Conservation (phyloP, 305 asterid genomes). For the Solanum aculeatissimum region DNA sequence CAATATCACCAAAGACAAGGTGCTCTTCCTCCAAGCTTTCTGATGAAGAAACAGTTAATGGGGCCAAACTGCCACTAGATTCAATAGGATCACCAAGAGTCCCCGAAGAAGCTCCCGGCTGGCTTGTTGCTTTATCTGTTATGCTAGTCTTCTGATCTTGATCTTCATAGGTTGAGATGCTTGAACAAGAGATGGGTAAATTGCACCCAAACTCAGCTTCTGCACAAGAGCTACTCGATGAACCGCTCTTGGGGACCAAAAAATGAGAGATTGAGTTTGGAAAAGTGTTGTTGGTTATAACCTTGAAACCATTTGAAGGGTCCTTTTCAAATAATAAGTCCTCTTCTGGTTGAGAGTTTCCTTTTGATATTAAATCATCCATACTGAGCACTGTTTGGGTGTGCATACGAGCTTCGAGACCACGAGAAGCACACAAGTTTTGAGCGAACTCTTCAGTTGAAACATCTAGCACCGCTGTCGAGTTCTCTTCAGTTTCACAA, state of each 20-base stretch:
- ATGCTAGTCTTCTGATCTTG: constrained; percentile 3
- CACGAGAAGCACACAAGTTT: constrained; percentile 2
- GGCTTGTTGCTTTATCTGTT: constrained; percentile 3
- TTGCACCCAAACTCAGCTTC: constrained; percentile 14
- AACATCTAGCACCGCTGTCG: constrained; percentile 3
- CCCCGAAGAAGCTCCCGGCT: constrained; percentile 7
- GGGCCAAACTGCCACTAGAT: constrained; percentile 3
- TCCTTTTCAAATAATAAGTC: constrained; percentile 2
- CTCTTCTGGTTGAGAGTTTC: constrained; percentile 13
- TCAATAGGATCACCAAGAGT: constrained; percentile 9
- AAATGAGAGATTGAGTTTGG: constrained; percentile 15
- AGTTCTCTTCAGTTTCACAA: not conserved
- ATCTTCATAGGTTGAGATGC: constrained; percentile 15
- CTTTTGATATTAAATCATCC: constrained; percentile 3
- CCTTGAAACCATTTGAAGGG: constrained; percentile 12
- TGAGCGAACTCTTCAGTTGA: constrained; percentile 2
- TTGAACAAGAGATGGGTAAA: constrained; percentile 14
- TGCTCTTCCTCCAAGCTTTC: constrained; percentile 41
- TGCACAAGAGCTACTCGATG: constrained; percentile 19
- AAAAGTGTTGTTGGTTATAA: constrained; percentile 7
- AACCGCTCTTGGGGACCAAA: constrained; percentile 15
- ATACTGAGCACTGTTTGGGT: constrained; percentile 2
- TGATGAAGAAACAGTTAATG: constrained; percentile 12
- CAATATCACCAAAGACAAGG: constrained; percentile 43
- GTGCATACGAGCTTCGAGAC: constrained; percentile 2